Conservation (phyloP, 2,329 filamentous ascomycete species). For the Aspergillus ochraceus region DNA sequence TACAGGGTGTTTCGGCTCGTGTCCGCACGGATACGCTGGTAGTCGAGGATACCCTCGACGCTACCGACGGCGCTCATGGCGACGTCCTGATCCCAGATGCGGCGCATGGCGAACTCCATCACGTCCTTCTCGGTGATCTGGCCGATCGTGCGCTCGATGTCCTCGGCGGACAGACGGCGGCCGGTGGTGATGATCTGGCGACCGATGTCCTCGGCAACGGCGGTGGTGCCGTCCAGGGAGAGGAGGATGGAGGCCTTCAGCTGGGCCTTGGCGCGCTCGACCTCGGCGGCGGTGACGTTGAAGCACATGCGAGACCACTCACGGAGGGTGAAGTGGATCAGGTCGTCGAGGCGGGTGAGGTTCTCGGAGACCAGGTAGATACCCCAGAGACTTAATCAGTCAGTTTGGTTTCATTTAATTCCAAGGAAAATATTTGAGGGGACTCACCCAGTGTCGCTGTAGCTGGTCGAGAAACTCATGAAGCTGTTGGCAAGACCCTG, state of each 20-base stretch:
- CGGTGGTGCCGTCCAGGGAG: conserved; percentile 94
- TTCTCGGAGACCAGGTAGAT: conserved; percentile 97
- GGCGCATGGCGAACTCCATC: conserved; percentile 92
- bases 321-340: conserved; percentile 96
- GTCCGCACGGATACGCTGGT: conserved; percentile 64
- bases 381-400: conserved; percentile 84
- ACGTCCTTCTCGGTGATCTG: conserved; percentile 92
- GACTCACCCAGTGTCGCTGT: conserved; percentile 95
- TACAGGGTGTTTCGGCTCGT: conserved; percentile 73
- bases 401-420: not conserved
- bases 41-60: conserved; percentile 75
- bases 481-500: conserved; percentile 98
- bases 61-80: conserved; percentile 89
- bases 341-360: conserved; percentile 82
- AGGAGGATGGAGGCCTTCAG: conserved; percentile 98
- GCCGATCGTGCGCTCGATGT: conserved; percentile 91
- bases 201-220: conserved; percentile 96
- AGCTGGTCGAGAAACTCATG: conserved; percentile 99
- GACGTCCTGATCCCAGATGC: conserved; percentile 96
- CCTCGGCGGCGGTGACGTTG: conserved; percentile 84
- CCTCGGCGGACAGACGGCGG: conserved; percentile 82
- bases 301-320: conserved; percentile 96
- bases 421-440: not conserved
- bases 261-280: conserved; percentile 98
- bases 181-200: conserved; percentile 98